Evolutionary conservation across 1,284 basidiomycete species (phyloP), one percentile per base, ranked within the genome.

Genomic region (Trametes hirsuta): DNA sequence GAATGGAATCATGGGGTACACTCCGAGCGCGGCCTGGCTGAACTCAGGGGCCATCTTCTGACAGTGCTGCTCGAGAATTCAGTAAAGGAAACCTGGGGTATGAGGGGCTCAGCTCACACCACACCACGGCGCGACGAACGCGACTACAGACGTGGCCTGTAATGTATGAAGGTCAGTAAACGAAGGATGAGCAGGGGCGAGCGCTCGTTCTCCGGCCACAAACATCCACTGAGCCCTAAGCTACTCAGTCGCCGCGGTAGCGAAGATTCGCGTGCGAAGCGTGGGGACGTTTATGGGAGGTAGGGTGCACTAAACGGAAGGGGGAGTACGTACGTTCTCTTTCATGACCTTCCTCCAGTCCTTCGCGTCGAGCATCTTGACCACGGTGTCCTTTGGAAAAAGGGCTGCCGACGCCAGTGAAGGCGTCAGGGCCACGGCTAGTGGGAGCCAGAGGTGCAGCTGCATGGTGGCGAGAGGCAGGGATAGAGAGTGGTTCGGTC

Each of bases 71-170:
- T 34, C 15, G 3, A 46, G 25, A 4, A 49, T 67, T 35, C 63
- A 53, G 40, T 12, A 37, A 8, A 14, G 34, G 11, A 18, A 22
- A 25, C 35, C 15, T 6, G 45, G 15, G 15, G 15, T 47, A 5
- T 11, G 22, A 6, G 15, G 18, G 24, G 15, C 47, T 25, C 21
- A 18, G 73, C 90, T 74, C 73, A 93, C 93, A 63, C 91, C 91
- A 69, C 91, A 93, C 91, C 93, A 95, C 6, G 93, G 91, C 25
- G 93, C 94, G 8, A 95, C 90, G 69, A 95, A 95, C 1, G 93
- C 93, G n/a, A 95, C 86, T 68, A 94, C 72, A 49, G 81, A 86
- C 35, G 91, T 90, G 75, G 83, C 78, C 91, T 93, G 40, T 41
- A 40, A 58, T 39, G 25, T 57, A 61, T 37, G 47, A 53, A 35